Base-by-base conservation (phyloP, 2,329 filamentous ascomycete species). In the Fusarium abutilonis region DNA sequence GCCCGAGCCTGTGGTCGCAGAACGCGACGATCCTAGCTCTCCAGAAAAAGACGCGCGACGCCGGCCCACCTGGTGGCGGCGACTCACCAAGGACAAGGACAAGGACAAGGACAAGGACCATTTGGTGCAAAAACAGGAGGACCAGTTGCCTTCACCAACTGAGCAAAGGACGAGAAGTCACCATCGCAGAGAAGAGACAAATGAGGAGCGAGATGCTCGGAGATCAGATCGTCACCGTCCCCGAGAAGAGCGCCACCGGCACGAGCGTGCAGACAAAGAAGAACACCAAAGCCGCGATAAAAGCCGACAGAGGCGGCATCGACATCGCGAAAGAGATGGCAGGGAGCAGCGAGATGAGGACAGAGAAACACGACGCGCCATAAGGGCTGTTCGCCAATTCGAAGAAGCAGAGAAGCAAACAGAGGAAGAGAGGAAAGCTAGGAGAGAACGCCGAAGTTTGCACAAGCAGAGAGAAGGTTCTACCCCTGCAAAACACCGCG, bases 61-160 rank as follows among this genome's bases (percentile, higher is more conserved):
- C 19, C 42, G 51, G 35, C 43, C 51, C 21, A 28, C 26, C 13
- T 47, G 51, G 51, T 48, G 51, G 51, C 51, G 51, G 41, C 50
- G 50, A 14, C 21, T 53, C 51, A 53, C 51, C 29, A 47, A 53
- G 41, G 51, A 53, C 35, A 35, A 48, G 23, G 23, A 26, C 4
- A 26, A 26, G 19, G 19, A 19, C 19, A 19, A 19, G 19, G 19
- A 19, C 19, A n/a, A n/a, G n/a, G n/a, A n/a, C n/a, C n/a, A n/a
- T n/a, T n/a, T 40, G 15, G 35, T 35, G 8, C 32, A 34, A 39
- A 52, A 40, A n/a, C 26, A n/a, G n/a, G 42, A 53, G 4, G 35
- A 53, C 14, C 28, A 15, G 17, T n/a, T 26, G n/a, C 4, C 42
- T 32, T 6, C 13, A 3, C 14, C 31, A 7, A n/a, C 13, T 34